These are phyloP conservation scores for Collariella sp. DNA, from an alignment of 495 filamentous ascomycete genomes.

Conservation along the genomic window DNA sequence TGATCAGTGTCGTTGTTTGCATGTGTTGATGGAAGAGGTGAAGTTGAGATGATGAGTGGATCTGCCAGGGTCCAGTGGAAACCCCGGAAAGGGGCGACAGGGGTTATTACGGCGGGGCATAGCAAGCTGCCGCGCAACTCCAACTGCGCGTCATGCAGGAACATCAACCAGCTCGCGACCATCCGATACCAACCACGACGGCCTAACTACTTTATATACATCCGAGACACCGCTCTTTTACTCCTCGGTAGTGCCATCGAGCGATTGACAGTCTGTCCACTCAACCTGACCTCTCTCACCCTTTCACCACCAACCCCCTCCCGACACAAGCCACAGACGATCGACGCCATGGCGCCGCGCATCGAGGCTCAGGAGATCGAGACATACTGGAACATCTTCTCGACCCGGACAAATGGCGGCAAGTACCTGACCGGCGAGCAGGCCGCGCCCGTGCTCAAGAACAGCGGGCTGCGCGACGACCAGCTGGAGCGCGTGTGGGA, in stretches of 20 bases:
- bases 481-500: constrained; percentile 97
- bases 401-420: constrained; percentile 71
- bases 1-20: too few relatives aligned
- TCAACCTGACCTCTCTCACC: not conserved
- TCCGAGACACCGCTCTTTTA: not conserved
- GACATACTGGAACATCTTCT: constrained; percentile 99
- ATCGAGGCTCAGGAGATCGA: constrained; percentile 96
- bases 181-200: too few relatives aligned
- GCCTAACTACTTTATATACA: too few relatives aligned
- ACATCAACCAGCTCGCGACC: too few relatives aligned
- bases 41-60: too few relatives aligned
- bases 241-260: not conserved
- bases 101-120: too few relatives aligned
- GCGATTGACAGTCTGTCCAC: too few relatives aligned
- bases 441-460: constrained; percentile 90
- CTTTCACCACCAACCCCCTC: not conserved
- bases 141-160: too few relatives aligned
- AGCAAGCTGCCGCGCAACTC: too few relatives aligned
- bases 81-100: too few relatives aligned
- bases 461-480: constrained; percentile 84
- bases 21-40: too few relatives aligned
- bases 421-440: constrained; percentile 80
- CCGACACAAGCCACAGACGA: not conserved
- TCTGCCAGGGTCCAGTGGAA: too few relatives aligned
- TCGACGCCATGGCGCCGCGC: constrained; percentile 54